Percentiles rank a stretch among this genome's conserved stretches.
Conservation (phyloP, 257 asterid genomes). For the Ligustrum vulgare region DNA sequence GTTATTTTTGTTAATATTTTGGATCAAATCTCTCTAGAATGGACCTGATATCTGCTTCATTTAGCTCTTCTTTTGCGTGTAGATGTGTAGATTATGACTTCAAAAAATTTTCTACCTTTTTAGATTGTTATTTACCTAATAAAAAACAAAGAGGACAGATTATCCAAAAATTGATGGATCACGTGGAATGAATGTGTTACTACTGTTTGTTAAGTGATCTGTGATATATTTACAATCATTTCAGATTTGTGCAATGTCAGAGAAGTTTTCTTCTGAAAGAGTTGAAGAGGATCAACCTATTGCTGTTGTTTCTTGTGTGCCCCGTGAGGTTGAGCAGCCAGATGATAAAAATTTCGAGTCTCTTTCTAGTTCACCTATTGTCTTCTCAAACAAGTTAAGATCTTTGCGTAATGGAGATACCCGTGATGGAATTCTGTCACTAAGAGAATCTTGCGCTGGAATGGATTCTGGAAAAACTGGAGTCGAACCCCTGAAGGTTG, state of each 20-base stretch:
- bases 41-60: background rate
- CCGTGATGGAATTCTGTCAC: slow-evolving; percentile 17
- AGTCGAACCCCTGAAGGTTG: slow-evolving; percentile 25
- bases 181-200: background rate
- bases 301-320: slow-evolving; percentile 10
- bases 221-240: background rate
- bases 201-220: background rate
- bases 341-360: slow-evolving; percentile 30
- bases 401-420: slow-evolving; percentile 23
- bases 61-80: background rate
- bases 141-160: background rate
- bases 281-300: slow-evolving; percentile 24
- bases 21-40: background rate
- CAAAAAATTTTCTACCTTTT: no score
- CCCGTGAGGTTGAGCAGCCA: slow-evolving; percentile 7
- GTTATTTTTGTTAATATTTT: background rate
- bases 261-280: slow-evolving; percentile 23
- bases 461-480: slow-evolving; percentile 25
- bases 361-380: slow-evolving; percentile 38
- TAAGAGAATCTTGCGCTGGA: slow-evolving; percentile 25
- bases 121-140: background rate
- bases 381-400: slow-evolving; percentile 34
- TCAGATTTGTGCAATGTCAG: slow-evolving; percentile 43
- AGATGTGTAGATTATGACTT: background rate
- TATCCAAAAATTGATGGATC: background rate